Evolutionary conservation across 306 rosid species (phyloP).

Genomic region (Cucumis cinereus): DNA sequence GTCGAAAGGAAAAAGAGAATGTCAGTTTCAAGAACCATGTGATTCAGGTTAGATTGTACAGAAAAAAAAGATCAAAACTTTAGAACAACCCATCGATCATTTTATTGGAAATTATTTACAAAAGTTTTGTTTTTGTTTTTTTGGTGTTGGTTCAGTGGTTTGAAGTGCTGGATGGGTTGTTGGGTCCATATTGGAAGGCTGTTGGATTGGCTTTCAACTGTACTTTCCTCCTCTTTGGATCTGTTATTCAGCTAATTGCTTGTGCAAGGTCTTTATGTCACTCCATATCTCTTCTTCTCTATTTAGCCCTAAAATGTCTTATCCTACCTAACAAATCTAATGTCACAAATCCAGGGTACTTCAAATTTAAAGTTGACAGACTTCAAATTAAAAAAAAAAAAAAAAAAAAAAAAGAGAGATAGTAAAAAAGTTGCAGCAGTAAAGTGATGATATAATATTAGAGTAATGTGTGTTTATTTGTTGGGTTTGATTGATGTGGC

Average conservation of each 20-base stretch:
- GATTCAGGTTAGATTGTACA: conserved; percentile 50
- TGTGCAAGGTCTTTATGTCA: conserved; percentile 63
- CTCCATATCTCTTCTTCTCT: not conserved
- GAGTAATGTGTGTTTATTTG: not conserved
- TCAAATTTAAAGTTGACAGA: too few species aligned
- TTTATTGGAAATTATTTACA: too few species aligned
- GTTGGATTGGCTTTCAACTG: conserved; percentile 85
- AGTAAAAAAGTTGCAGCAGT: too few species aligned
- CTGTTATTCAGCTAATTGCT: conserved; percentile 91
- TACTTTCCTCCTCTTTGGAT: conserved; percentile 84
- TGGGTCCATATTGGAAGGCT: conserved; percentile 93
- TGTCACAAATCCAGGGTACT: too few species aligned
- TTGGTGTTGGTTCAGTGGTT: conserved; percentile 49
- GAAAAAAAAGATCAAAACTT: not conserved
- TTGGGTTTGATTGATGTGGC: conserved; percentile 11
- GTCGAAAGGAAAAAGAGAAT: conserved; percentile 72
- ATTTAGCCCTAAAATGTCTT: not conserved
- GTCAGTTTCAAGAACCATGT: conserved; percentile 95
- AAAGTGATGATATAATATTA: too few species aligned
- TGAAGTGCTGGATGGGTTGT: conserved; percentile 82
- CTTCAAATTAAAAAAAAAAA: too few species aligned
- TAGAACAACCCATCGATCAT: not conserved
- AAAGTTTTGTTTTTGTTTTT: too few species aligned
- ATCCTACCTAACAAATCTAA: not conserved
- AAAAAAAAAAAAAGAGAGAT: too few species aligned